Conservation (phyloP, 805 yeast genomes). For the Schizosaccharomyces pombe region DNA sequence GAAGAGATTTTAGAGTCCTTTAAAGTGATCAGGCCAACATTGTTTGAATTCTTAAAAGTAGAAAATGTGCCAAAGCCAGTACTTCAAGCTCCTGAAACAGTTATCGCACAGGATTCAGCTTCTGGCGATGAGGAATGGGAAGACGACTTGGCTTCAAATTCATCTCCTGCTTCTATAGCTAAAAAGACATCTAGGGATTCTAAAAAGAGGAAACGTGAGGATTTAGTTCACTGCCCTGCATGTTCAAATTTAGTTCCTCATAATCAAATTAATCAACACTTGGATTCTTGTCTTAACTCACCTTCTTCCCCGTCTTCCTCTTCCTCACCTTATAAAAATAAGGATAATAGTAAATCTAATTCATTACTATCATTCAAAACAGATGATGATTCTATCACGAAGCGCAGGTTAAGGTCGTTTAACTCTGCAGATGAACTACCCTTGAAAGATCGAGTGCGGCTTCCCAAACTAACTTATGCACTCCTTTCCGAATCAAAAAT, state of each 20-base stretch:
- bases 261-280: neutral
- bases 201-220: neutral
- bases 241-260: neutral
- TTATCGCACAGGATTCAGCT: neutral
- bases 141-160: neutral
- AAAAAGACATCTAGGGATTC: neutral
- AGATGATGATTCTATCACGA: conserved; percentile 21
- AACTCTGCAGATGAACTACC: conserved; percentile 7
- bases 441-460: conserved; percentile 15
- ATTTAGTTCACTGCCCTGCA: neutral
- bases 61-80: neutral
- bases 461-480: conserved; percentile 43
- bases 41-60: neutral
- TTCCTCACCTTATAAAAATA: neutral
- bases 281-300: neutral
- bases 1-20: conserved; percentile 35
- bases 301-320: neutral
- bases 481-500: conserved; percentile 36
- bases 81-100: neutral
- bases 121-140: neutral
- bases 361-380: conserved; percentile 15
- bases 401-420: too few relatives aligned
- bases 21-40: neutral
- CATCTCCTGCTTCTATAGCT: neutral
- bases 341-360: neutral